phyloP scores from a whole-genome alignment of 2,329 filamentous ascomycete genomes.

The Botryosphaeria dothidea region DNA sequence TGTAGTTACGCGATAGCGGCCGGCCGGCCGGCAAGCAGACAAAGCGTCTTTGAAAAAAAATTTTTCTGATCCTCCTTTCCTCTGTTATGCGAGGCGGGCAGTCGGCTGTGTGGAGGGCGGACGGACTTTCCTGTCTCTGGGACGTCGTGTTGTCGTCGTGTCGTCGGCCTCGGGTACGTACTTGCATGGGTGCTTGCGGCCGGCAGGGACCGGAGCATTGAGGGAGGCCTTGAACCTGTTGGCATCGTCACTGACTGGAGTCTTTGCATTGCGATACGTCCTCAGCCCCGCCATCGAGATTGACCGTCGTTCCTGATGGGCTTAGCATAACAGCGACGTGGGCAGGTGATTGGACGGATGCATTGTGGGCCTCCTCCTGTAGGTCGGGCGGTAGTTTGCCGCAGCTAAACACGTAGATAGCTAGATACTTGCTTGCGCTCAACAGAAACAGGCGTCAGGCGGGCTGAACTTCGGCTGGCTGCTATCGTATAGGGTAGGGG shows the following conservation, averaged over 20 bases:
- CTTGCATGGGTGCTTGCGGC: not conserved
- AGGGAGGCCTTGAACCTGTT: not conserved
- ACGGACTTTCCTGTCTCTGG: not conserved
- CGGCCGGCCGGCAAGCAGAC: slow-evolving; percentile 1
- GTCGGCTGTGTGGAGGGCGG: not conserved
- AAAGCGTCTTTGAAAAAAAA: not conserved
- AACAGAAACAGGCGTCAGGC: not conserved
- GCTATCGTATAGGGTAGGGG: not conserved
- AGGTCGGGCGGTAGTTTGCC: not conserved
- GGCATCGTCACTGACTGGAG: not conserved
- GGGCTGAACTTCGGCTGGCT: slow-evolving; percentile 1
- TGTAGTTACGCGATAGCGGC: not conserved
- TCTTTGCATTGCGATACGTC: slow-evolving; percentile 6
- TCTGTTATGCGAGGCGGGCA: not conserved
- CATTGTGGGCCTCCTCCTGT: not conserved
- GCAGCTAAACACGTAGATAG: slow-evolving; percentile 10
- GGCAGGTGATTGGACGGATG: slow-evolving; percentile 1
- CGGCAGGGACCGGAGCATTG: not conserved
- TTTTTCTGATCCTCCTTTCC: not conserved
- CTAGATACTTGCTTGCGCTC: not conserved
- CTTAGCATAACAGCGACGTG: not conserved
- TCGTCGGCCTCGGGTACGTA: not conserved
- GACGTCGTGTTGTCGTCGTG: not conserved
- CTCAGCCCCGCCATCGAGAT: slow-evolving; percentile 4
- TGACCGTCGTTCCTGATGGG: slow-evolving; percentile 8